Percentiles rank a stretch among this genome's conserved stretches.
Evolutionary conservation across 805 yeast genomes (phyloP).

Genomic region (Spathaspora gorwiae): DNA sequence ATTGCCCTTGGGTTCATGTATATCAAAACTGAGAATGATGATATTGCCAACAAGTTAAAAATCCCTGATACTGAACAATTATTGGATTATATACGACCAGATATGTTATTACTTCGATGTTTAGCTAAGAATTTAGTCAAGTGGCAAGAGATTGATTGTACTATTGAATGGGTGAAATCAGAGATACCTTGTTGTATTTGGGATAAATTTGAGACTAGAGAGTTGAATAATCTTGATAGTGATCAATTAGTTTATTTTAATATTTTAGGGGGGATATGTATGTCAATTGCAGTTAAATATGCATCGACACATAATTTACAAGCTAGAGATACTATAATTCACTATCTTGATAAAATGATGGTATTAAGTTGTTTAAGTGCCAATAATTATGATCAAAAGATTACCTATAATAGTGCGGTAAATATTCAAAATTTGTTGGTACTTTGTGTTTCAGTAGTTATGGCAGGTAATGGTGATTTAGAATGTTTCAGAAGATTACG

Average conservation of each 20-base stretch:
- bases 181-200: slow-evolving; percentile 50
- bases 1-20: slow-evolving; percentile 72
- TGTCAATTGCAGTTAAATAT: slow-evolving; percentile 69
- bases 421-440: slow-evolving; percentile 56
- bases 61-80: slow-evolving; percentile 58
- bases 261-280: slow-evolving; percentile 67
- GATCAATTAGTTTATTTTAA: slow-evolving; percentile 61
- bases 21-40: slow-evolving; percentile 56
- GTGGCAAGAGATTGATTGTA: slow-evolving; percentile 61
- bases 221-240: slow-evolving; percentile 38
- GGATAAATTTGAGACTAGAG: slow-evolving; percentile 21
- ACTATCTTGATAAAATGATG: slow-evolving; percentile 51
- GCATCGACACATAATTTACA: slow-evolving; percentile 61
- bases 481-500: slow-evolving; percentile 71
- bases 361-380: slow-evolving; percentile 30
- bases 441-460: slow-evolving; percentile 63
- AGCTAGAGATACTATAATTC: slow-evolving; percentile 54
- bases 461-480: slow-evolving; percentile 91
- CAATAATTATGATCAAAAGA: slow-evolving; percentile 50
- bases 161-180: slow-evolving; percentile 50
- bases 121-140: slow-evolving; percentile 60
- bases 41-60: slow-evolving; percentile 56
- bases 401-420: slow-evolving; percentile 51
- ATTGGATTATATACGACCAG: slow-evolving; percentile 75
- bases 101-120: slow-evolving; percentile 60